Evolutionary conservation across 202 grass and related monocot genomes (phyloP), one percentile per base, ranked within the genome.

Genomic region (Elaeis oleifera): DNA sequence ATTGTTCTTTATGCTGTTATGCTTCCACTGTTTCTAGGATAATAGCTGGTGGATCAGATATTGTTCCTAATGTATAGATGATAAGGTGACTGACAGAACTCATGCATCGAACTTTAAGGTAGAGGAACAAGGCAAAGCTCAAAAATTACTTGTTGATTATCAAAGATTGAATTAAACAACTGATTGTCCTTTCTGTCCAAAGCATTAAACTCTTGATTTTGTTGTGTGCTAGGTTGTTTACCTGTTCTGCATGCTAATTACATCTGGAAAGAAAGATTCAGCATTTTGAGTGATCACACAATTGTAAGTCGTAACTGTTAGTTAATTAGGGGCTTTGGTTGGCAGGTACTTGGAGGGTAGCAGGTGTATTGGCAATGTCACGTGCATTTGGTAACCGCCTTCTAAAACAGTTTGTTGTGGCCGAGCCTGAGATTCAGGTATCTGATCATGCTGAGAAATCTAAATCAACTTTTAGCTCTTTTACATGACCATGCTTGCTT

Each of bases 401-500:
- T 68, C 79, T 95, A 59, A 95, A 95, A 82, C 80, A 59, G 48
- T 90, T 95, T 71, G 77, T 90, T 81, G 80, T 95, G 55, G 83
- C 90, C 54, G 83, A 87, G 20, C 90, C 90, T 71, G 90, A 95
- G 76, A 86, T 95, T 86, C 85, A 95, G 77, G 90, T 95, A 65
- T 18, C 60, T 19, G 53, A 53, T 58, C 29, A 14, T 48, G 65
- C 73, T 16, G 36, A 44, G 36, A 44, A 44, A 44, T 44, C 36
- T 44, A 44, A 44, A 44, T 44, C 7, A 44, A 44, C 36, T 44
- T 39, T 44, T 44, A 44, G 8, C 36, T 44, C 36, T 44, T 44
- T 44, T 14, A 44, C 36, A 13, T 13, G 36, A 44, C 36, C 11
- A 14, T 44, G 14, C 8, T 44, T 44, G 8, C 36, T 44, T 44